These are phyloP conservation scores for Cytidiella melzeri DNA, from an alignment of 768 basidiomycete species.

Conservation along the genomic window DNA sequence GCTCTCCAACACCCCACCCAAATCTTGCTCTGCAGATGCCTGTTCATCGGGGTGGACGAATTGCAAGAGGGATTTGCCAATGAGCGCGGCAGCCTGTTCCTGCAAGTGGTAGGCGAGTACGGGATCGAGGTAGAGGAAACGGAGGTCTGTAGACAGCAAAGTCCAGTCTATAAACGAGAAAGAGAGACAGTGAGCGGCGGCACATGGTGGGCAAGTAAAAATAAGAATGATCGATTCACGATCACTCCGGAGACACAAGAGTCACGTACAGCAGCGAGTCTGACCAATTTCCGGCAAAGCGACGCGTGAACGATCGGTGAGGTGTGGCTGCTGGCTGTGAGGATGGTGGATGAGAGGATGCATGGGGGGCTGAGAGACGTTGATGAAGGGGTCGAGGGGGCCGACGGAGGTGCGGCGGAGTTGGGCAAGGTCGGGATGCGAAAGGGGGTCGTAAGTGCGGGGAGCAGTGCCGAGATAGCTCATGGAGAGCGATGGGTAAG, in stretches of 20 bases:
- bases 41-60: conserved; percentile 88
- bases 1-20: conserved; percentile 66
- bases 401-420: conserved; percentile 18
- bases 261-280: conserved; percentile 69
- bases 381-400: conserved; percentile 28
- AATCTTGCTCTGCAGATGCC: conserved; percentile 64
- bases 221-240: conserved; percentile 36
- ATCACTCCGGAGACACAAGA: conserved; percentile 25
- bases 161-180: conserved; percentile 59
- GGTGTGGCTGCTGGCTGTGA: conserved; percentile 13
- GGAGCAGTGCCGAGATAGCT: conserved; percentile 27
- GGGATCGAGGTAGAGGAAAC: conserved; percentile 82
- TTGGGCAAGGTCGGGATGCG: conserved; percentile 21
- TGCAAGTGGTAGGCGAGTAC: conserved; percentile 68
- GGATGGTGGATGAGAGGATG: conserved; percentile 19
- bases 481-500: conserved; percentile 21
- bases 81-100: conserved; percentile 59
- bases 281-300: conserved; percentile 55
- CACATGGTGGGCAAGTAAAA: conserved; percentile 26
- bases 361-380: conserved; percentile 28
- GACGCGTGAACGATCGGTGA: conserved; percentile 31
- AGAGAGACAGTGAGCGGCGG: conserved; percentile 12
- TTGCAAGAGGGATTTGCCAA: conserved; percentile 63
- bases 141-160: conserved; percentile 66
- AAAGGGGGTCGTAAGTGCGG: conserved; percentile 24